A percentile compares a stretch with the other conserved stretches of the same genome.
phyloP scores from a whole-genome alignment of 331 rosid genomes.

The Quercus phellos region DNA sequence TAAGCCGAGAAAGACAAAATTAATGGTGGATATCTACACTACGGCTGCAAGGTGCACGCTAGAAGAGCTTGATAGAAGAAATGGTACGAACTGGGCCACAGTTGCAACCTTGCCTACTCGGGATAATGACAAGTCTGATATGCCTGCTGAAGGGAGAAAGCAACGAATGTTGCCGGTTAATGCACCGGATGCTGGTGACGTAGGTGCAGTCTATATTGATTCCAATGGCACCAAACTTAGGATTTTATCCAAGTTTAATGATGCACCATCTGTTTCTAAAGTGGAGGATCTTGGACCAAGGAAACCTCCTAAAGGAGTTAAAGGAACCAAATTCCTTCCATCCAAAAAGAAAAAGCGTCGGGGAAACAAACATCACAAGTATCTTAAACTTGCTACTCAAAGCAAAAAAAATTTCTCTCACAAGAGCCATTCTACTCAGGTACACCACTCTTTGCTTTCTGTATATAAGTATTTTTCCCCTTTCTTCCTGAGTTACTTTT shows the following conservation, averaged over 20 bases:
- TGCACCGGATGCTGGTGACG: slow-evolving; percentile 27
- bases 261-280: slow-evolving; percentile 23
- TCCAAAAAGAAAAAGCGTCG: slow-evolving; percentile 40
- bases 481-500: not conserved
- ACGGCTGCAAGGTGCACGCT: slow-evolving; percentile 47
- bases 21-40: slow-evolving; percentile 53
- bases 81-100: slow-evolving; percentile 52
- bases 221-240: slow-evolving; percentile 51
- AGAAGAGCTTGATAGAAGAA: slow-evolving; percentile 60
- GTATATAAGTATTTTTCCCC: not conserved
- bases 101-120: slow-evolving; percentile 31
- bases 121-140: slow-evolving; percentile 28
- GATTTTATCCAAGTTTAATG: slow-evolving; percentile 47
- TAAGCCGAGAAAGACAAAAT: slow-evolving; percentile 48
- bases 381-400: slow-evolving; percentile 34
- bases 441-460: slow-evolving; percentile 20
- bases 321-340: slow-evolving; percentile 35
- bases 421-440: slow-evolving; percentile 41
- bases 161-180: slow-evolving; percentile 21
- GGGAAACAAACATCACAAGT: slow-evolving; percentile 30
- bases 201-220: slow-evolving; percentile 50
- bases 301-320: slow-evolving; percentile 30
- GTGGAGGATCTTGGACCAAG: slow-evolving; percentile 35
- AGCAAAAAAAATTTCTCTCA: slow-evolving; percentile 25
- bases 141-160: slow-evolving; percentile 32